Conservation (phyloP, 805 yeast species). For the Candida maesae region DNA sequence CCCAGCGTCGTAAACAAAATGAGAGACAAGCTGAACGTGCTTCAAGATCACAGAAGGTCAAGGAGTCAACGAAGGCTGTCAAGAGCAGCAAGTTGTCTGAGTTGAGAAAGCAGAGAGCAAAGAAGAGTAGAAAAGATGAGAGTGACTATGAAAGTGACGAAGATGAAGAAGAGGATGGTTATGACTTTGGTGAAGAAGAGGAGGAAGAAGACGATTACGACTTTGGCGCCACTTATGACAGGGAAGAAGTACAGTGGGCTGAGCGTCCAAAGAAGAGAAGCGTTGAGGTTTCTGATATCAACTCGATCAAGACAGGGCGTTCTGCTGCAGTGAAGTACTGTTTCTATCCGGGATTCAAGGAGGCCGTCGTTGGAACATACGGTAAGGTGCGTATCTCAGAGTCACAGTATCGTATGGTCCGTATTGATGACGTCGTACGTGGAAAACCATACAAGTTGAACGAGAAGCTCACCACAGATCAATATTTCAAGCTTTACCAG, state of each 20-base stretch:
- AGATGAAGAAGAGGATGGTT: slow-evolving; percentile 34
- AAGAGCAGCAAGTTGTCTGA: slow-evolving; percentile 59
- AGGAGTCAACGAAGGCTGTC: slow-evolving; percentile 31
- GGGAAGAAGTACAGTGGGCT: slow-evolving; percentile 47
- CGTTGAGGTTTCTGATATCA: slow-evolving; percentile 61
- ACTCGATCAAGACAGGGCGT: slow-evolving; percentile 74
- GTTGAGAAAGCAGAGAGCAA: slow-evolving; percentile 72
- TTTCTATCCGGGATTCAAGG: slow-evolving; percentile 78
- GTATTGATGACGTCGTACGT: slow-evolving; percentile 60
- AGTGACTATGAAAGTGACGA: slow-evolving; percentile 40
- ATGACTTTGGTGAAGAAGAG: slow-evolving; percentile 39
- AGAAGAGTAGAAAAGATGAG: slow-evolving; percentile 41
- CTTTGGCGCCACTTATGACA: slow-evolving; percentile 35
- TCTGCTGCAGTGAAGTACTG: slow-evolving; percentile 68
- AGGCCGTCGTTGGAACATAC: slow-evolving; percentile 65
- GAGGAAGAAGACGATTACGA: slow-evolving; percentile 44
- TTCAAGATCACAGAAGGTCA: slow-evolving; percentile 27
- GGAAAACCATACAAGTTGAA: slow-evolving; percentile 50
- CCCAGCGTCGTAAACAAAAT: slow-evolving; percentile 70
- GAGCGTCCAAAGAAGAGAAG: slow-evolving; percentile 38
- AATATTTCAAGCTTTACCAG: slow-evolving; percentile 71
- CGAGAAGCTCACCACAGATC: slow-evolving; percentile 42
- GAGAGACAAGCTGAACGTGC: slow-evolving; percentile 37
- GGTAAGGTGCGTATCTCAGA: slow-evolving; percentile 76
- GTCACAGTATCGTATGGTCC: slow-evolving; percentile 78